Conservation (phyloP, 2,329 filamentous ascomycete genomes). For the Diaporthe eres region DNA sequence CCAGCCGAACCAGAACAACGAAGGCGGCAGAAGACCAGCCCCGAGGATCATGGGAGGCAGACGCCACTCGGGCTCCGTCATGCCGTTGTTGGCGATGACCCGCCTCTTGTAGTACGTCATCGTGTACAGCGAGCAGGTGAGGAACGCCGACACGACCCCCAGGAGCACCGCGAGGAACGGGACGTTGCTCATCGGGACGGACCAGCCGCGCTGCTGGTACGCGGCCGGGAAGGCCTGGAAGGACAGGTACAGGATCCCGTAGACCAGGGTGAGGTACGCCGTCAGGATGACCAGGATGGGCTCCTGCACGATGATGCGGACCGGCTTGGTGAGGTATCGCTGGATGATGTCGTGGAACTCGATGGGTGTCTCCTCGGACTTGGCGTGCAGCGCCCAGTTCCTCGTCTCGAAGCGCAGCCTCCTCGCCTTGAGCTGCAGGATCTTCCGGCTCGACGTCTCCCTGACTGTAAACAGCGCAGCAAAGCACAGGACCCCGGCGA, state of each 20-base stretch:
- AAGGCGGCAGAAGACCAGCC: slow-evolving; percentile 57
- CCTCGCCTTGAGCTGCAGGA: slow-evolving; percentile 63
- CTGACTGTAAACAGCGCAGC: slow-evolving; percentile 59
- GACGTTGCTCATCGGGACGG: slow-evolving; percentile 54
- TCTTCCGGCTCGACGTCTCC: slow-evolving; percentile 64
- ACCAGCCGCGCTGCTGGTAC: slow-evolving; percentile 59
- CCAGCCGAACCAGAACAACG: slow-evolving; percentile 68
- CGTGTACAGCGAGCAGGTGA: slow-evolving; percentile 41
- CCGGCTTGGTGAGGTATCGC: slow-evolving; percentile 44
- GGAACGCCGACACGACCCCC: slow-evolving; percentile 51
- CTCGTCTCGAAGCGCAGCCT: slow-evolving; percentile 61
- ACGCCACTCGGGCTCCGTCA: slow-evolving; percentile 59
- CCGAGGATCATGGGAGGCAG: slow-evolving; percentile 63
- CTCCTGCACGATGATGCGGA: slow-evolving; percentile 44
- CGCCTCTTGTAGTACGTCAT: slow-evolving; percentile 42
- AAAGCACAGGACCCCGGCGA: slow-evolving; percentile 56
- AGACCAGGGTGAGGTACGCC: slow-evolving; percentile 49
- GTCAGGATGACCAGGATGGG: slow-evolving; percentile 45
- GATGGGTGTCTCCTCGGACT: slow-evolving; percentile 47
- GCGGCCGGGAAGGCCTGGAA: slow-evolving; percentile 63
- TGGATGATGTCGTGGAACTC: slow-evolving; percentile 38
- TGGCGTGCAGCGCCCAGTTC: slow-evolving; percentile 51
- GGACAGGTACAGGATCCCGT: slow-evolving; percentile 61
- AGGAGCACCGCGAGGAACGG: slow-evolving; percentile 59
- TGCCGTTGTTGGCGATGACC: slow-evolving; percentile 49